Evolutionary conservation across 257 asterid species (phyloP).

Genomic region (Primulina eburnea): DNA sequence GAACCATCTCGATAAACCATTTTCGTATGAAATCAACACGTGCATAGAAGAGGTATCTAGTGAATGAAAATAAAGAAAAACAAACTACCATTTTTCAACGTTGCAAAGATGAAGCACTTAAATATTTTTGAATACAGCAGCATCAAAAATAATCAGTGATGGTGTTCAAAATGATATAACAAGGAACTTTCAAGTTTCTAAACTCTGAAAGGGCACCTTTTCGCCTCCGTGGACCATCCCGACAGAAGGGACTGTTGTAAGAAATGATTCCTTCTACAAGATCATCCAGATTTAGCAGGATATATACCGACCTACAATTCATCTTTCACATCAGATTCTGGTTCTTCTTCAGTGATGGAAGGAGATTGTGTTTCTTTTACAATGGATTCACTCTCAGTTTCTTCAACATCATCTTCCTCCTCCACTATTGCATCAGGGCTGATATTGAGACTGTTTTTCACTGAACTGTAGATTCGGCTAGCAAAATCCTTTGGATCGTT

Average conservation of each 20-base stretch:
- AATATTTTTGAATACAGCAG: not conserved
- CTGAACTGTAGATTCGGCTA: constrained; percentile 59
- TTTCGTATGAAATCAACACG: not conserved
- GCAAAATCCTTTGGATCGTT: constrained; percentile 88
- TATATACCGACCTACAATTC: constrained; percentile 48
- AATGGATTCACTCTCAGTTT: constrained; percentile 40
- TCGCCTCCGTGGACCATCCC: constrained; percentile 7
- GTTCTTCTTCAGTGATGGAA: constrained; percentile 25
- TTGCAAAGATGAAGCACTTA: not conserved
- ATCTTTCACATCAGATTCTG: constrained; percentile 49
- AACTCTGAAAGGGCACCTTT: constrained; percentile 7
- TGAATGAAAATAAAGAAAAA: not conserved
- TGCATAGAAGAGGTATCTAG: not conserved
- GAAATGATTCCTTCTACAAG: constrained; percentile 17
- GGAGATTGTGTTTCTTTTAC: constrained; percentile 39
- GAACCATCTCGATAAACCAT: too few relatives aligned
- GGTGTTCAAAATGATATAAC: constrained; percentile 27
- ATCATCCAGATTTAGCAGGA: not conserved
- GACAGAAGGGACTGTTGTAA: constrained; percentile 17
- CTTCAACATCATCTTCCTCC: constrained; percentile 76
- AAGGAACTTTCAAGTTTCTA: constrained; percentile 21
- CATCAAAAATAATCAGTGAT: constrained; percentile 27
- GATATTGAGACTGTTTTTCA: constrained; percentile 63
- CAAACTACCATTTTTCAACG: not conserved
- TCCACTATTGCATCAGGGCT: constrained; percentile 69